These are phyloP conservation scores for Quaeritorhiza haematococci DNA, from an alignment of 371 early-diverging fungal genomes.

Conservation along the genomic window DNA sequence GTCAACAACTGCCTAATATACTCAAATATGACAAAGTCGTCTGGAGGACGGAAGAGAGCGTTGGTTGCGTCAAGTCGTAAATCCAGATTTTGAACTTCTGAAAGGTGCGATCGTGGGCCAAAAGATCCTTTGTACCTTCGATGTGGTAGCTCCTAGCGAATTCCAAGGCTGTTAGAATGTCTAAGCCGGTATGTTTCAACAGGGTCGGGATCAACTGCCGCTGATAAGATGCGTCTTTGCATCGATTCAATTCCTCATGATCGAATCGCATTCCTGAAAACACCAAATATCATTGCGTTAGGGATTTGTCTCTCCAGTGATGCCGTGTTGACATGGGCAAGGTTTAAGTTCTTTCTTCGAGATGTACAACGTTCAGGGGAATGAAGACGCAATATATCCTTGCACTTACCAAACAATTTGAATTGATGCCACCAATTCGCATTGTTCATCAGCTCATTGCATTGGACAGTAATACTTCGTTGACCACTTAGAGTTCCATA, in stretches of 20 bases:
- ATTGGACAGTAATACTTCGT: conserved; percentile 31
- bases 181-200: conserved; percentile 32
- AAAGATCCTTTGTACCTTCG: conserved; percentile 22
- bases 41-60: conserved; percentile 15
- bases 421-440: conserved; percentile 50
- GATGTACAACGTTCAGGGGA: too few species aligned
- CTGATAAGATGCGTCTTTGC: conserved; percentile 30
- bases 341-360: neutral
- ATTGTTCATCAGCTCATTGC: conserved; percentile 32
- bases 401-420: conserved; percentile 30
- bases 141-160: conserved; percentile 37
- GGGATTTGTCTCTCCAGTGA: neutral
- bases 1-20: conserved; percentile 28
- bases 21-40: conserved; percentile 37
- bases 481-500: conserved; percentile 41
- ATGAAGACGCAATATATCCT: too few species aligned
- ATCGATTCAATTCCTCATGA: conserved; percentile 22
- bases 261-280: conserved; percentile 37
- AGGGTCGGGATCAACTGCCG: conserved; percentile 29
- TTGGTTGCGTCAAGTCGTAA: too few species aligned
- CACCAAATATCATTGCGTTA: too few species aligned
- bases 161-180: conserved; percentile 38
- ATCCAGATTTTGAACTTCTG: too few species aligned
- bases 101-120: too few species aligned
- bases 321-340: neutral